Percentiles rank a stretch among this genome's conserved stretches.
phyloP scores from a whole-genome alignment of 306 rosid genomes.

The Ormosia emarginata region DNA sequence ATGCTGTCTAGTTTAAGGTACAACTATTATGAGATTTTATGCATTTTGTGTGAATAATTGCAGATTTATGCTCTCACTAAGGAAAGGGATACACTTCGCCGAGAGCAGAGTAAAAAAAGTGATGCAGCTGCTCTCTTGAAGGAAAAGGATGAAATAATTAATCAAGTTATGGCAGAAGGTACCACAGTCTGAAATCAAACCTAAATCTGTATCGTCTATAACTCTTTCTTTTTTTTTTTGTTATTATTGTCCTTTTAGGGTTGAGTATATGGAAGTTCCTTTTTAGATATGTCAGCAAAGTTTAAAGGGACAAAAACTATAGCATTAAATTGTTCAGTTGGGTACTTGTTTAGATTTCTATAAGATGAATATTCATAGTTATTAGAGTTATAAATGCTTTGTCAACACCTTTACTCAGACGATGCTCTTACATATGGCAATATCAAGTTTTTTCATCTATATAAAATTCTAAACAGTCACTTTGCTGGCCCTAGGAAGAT shows the following conservation, averaged over 20 bases:
- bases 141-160: constrained; percentile 98
- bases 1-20: constrained; percentile 9
- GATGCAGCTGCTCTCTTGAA: constrained; percentile 97
- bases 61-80: constrained; percentile 94
- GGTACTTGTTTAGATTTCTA: neutral
- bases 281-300: constrained; percentile 19
- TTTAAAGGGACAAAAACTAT: neutral
- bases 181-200: constrained; percentile 10
- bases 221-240: neutral
- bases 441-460: neutral
- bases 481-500: neutral
- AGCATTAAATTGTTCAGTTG: neutral
- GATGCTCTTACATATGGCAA: neutral
- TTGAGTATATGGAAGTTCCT: neutral
- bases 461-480: neutral
- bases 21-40: constrained; percentile 5
- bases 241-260: constrained; percentile 6
- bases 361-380: neutral
- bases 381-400: neutral
- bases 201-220: constrained; percentile 4
- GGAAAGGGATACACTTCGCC: constrained; percentile 94
- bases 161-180: constrained; percentile 99
- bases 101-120: constrained; percentile 95
- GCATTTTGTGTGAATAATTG: constrained; percentile 23
- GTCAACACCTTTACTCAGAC: neutral